These are phyloP conservation scores for Parsonsia alboflavescens DNA, from an alignment of 257 asterid genomes.

Conservation along the genomic window DNA sequence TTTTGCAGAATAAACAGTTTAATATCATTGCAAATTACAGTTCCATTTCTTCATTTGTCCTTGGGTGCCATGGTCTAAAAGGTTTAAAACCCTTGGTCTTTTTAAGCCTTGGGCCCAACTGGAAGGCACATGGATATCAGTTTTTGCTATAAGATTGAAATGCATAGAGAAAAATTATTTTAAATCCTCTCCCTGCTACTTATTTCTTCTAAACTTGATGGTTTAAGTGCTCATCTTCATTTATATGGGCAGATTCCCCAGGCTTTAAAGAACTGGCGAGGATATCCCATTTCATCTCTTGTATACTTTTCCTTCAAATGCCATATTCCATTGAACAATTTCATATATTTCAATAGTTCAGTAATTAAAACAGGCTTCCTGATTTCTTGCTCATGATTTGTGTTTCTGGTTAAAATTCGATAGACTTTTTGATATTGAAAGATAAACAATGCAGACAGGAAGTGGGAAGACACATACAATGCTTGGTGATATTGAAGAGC, in stretches of 20 bases:
- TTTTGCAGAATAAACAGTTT: background rate
- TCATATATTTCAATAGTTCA: background rate
- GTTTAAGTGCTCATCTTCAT: background rate
- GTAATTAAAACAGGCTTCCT: background rate
- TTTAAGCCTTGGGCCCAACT: background rate
- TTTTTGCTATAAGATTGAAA: background rate
- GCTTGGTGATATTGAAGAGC: slow-evolving; percentile 89
- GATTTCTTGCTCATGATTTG: background rate
- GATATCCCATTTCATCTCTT: background rate
- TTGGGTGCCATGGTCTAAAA: no score
- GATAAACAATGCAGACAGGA: slow-evolving; percentile 63
- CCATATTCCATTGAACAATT: background rate
- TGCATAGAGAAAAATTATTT: background rate
- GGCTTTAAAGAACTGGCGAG: background rate
- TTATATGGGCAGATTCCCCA: background rate
- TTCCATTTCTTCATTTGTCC: no score
- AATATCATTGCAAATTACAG: no score
- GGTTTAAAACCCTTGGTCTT: no score
- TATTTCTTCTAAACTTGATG: background rate
- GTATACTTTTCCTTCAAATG: background rate
- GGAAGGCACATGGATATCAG: background rate
- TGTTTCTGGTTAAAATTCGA: slow-evolving; percentile 7
- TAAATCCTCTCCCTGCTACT: no score
- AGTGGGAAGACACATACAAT: slow-evolving; percentile 97
- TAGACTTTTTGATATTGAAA: slow-evolving; percentile 10